Base-by-base conservation (phyloP, 192 early-diverging fungal genomes). In the Bifiguratus adelaidae region DNA sequence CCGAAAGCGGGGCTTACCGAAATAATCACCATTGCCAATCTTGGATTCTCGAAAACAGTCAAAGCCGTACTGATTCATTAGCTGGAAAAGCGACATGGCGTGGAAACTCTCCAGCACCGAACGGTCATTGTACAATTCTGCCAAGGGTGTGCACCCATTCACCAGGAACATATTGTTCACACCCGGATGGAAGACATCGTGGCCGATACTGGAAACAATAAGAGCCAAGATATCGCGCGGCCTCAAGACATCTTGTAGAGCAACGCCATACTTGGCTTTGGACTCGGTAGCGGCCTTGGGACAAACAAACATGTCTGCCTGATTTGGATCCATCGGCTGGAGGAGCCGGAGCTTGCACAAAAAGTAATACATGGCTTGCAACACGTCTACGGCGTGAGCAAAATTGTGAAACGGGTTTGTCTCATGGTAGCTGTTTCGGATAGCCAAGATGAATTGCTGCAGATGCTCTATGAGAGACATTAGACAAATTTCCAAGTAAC, bases 21-120 rank as follows among this genome's bases (percentile, higher is more conserved):
- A 53, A 30, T 58, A 64, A 27, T 58, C 54, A 34, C 55, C 55
- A 36, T 64, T 64, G 35, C 57, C 52, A 8, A 53, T 50, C 29
- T 65, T 51, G 1, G 48, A 49, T 23, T 70, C 60, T 26, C 50
- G 50, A 50, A 60, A 65, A 26, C 61, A 57, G 42, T 76, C 69
- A 38, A 80, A 56, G 15, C 67, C 67, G 55, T 72, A 63, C 22
- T 75, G 68, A 40, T 80, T 68, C 56, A 81, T 73, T 4, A 81
- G 30, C 12, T 77, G 71, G 51, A 82, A 89, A 20, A 86, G 61
- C 18, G 81, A 71, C 57, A 84, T 79, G 0, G 81, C 77, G 58
- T 97, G 94, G 70, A 92, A 89, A 68, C 88, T 88, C 56, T 97
- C 94, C 11, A 97, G 73, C 15, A 97, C 88, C 4, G 90, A 87